A percentile compares a stretch with the other conserved stretches of the same genome.
Conservation (phyloP, 306 rosid species). For the Abrus pulchellus region DNA sequence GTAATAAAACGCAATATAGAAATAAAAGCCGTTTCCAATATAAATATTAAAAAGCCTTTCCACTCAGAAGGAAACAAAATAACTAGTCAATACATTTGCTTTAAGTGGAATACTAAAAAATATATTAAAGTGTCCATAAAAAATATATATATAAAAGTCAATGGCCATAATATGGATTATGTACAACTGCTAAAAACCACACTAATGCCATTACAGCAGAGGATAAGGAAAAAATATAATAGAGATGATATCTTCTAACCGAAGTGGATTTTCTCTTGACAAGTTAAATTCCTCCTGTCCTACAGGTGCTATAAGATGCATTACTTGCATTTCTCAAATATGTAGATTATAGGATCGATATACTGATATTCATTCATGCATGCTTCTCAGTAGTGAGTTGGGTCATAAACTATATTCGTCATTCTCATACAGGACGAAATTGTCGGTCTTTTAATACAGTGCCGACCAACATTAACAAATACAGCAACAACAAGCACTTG, state of each 20-base stretch:
- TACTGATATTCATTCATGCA: not conserved
- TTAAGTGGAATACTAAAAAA: conserved; percentile 23
- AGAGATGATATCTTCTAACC: conserved; percentile 26
- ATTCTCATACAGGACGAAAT: conserved; percentile 17
- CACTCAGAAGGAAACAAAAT: not conserved
- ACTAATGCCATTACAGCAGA: conserved; percentile 38
- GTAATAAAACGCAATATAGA: not conserved
- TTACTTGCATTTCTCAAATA: conserved; percentile 18
- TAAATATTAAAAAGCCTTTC: conserved; percentile 8
- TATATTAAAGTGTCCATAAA: conserved; percentile 26
- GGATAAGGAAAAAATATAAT: conserved; percentile 36
- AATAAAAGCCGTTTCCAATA: not conserved
- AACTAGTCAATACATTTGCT: not conserved
- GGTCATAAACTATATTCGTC: not conserved
- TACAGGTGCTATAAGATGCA: conserved; percentile 3
- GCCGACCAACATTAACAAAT: conserved; percentile 52
- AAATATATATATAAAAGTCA: conserved; percentile 35
- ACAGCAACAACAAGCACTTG: conserved; percentile 37
- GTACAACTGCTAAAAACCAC: conserved; percentile 34
- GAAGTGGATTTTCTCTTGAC: conserved; percentile 36
- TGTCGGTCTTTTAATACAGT: conserved; percentile 44
- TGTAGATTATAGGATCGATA: conserved; percentile 13
- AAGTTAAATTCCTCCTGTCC: not conserved
- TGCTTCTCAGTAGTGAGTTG: not conserved
- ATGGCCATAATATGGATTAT: conserved; percentile 21